Percentiles rank a stretch among this genome's conserved stretches.
phyloP scores from a whole-genome alignment of 1,284 basidiomycete species.

The Microbotryomycetes sp. region DNA sequence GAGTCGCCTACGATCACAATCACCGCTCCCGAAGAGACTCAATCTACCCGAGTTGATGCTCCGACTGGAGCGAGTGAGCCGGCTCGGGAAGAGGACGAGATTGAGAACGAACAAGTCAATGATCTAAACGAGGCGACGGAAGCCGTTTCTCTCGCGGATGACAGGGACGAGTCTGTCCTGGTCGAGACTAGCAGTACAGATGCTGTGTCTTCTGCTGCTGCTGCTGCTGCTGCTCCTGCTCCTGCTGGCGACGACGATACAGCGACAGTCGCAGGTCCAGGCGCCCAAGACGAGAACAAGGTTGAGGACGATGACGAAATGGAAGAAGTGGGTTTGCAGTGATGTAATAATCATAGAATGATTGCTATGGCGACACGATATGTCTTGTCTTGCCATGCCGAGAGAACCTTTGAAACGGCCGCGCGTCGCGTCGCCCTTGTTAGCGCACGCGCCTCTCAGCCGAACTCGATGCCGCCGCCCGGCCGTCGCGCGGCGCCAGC shows the following conservation, averaged over 20 bases:
- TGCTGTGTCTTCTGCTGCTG: too few species aligned
- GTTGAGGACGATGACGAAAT: neutral
- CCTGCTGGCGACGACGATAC: neutral
- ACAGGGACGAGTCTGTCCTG: neutral
- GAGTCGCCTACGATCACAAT: neutral
- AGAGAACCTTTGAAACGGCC: too few species aligned
- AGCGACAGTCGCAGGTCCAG: neutral
- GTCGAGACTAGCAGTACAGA: neutral
- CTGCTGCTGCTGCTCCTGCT: too few species aligned
- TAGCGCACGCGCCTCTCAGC: neutral
- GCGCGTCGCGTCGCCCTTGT: neutral
- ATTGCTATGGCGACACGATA: too few species aligned
- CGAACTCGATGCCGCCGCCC: neutral
- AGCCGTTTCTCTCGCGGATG: neutral
- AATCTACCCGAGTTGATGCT: neutral
- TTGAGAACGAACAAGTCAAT: neutral
- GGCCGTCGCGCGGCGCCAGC: neutral
- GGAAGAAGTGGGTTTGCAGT: neutral
- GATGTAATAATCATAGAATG: neutral
- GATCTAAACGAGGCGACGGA: neutral
- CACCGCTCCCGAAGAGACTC: constrained; percentile 1
- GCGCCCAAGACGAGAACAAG: neutral
- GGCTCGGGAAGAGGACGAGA: neutral
- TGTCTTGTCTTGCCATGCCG: too few species aligned
- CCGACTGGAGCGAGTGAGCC: neutral